Conservation (phyloP, 2,329 filamentous ascomycete species). For the Pyrenophora seminiperda region DNA sequence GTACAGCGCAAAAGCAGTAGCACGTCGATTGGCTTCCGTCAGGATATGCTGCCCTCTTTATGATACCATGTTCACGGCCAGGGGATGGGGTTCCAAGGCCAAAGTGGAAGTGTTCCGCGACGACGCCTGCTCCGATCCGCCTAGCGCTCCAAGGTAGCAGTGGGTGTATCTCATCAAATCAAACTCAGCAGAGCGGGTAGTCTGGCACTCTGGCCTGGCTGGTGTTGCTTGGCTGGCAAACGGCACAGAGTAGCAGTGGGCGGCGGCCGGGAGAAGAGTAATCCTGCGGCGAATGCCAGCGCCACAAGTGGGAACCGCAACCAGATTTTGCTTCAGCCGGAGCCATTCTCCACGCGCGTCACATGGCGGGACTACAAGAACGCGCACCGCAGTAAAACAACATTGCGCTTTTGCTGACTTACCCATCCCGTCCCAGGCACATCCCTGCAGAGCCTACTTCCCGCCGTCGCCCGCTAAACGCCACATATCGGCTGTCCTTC, state of each 20-base stretch:
- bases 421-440: conserved; percentile 40
- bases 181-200: conserved; percentile 28
- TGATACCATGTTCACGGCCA: neutral
- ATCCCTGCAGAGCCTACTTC: conserved; percentile 40
- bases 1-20: conserved; percentile 1
- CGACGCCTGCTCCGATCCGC: conserved; percentile 17
- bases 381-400: conserved; percentile 31
- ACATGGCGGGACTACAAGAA: conserved; percentile 43
- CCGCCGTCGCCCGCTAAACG: conserved; percentile 42
- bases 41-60: neutral
- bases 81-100: conserved; percentile 4
- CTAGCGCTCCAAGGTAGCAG: conserved; percentile 21
- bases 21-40: neutral
- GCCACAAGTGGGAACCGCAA: conserved; percentile 44
- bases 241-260: conserved; percentile 5
- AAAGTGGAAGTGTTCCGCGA: conserved; percentile 9
- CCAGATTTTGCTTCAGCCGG: conserved; percentile 40
- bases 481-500: conserved; percentile 46
- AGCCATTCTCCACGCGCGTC: conserved; percentile 40
- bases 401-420: conserved; percentile 40
- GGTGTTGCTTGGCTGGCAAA: conserved; percentile 36
- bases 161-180: conserved; percentile 19
- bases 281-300: conserved; percentile 38
- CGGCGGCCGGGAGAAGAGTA: conserved; percentile 29
- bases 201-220: too few relatives aligned